These are phyloP conservation scores for Pyrenula massariospora DNA, from an alignment of 495 filamentous ascomycete genomes.

Conservation along the genomic window DNA sequence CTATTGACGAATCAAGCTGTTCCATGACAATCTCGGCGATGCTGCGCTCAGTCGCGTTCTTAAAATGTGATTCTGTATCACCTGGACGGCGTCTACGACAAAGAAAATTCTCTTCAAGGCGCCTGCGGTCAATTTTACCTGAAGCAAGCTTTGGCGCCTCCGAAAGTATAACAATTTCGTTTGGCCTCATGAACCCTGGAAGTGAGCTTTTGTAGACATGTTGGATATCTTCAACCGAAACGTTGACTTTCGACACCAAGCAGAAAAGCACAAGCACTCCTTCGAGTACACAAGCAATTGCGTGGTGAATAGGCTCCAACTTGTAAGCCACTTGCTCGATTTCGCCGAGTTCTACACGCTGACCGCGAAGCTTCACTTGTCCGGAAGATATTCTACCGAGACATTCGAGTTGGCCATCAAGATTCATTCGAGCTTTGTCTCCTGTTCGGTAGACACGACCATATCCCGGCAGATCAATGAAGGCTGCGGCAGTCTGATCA, in stretches of 20 bases:
- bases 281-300: constrained; percentile 46
- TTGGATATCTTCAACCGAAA: constrained; percentile 26
- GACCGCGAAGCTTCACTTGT: constrained; percentile 74
- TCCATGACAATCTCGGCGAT: constrained; percentile 34
- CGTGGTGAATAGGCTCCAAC: constrained; percentile 35
- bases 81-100: constrained; percentile 9
- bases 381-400: constrained; percentile 64
- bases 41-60: constrained; percentile 24
- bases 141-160: constrained; percentile 62
- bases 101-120: constrained; percentile 45
- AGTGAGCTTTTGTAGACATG: constrained; percentile 57
- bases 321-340: constrained; percentile 58
- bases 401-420: constrained; percentile 63
- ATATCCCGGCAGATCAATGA: constrained; percentile 42
- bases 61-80: constrained; percentile 18
- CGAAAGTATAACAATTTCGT: constrained; percentile 43
- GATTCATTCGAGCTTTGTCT: constrained; percentile 60
- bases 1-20: constrained; percentile 30
- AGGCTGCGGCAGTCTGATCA: constrained; percentile 55
- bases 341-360: constrained; percentile 74
- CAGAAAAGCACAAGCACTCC: constrained; percentile 59
- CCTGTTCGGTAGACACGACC: constrained; percentile 67
- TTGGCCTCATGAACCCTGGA: constrained; percentile 66
- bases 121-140: constrained; percentile 63
- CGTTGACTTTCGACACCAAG: constrained; percentile 24